These are phyloP conservation scores for Fusarium sp. DNA, from an alignment of 2,329 filamentous ascomycete species.

Conservation along the genomic window DNA sequence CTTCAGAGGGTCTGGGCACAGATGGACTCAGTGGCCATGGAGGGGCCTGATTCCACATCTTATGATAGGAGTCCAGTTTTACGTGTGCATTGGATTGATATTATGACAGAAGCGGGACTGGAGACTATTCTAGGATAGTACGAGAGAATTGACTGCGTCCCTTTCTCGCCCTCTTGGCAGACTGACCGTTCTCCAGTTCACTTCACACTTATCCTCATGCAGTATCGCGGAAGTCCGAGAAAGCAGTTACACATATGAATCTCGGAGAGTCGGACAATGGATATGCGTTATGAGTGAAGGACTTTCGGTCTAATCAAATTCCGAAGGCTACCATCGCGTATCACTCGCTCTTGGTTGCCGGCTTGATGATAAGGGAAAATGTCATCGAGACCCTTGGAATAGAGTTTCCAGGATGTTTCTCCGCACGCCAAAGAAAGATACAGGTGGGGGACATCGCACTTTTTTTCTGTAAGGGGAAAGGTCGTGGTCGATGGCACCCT, in stretches of 20 bases:
- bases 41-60: rapidly evolving
- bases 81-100: background rate
- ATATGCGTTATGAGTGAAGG: background rate
- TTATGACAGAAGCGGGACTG: background rate
- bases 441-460: background rate
- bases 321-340: background rate
- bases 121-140: background rate
- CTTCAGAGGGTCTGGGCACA: background rate
- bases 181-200: background rate
- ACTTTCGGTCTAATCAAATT: background rate
- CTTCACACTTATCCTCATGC: background rate
- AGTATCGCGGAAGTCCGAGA: background rate
- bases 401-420: background rate
- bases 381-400: background rate
- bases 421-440: background rate
- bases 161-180: too few species aligned
- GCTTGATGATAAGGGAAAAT: too few species aligned
- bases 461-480: conserved; percentile 5
- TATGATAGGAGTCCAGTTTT: background rate
- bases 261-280: background rate
- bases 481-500: background rate
- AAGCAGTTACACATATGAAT: background rate
- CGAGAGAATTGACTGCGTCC: rapidly evolving
- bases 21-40: background rate
- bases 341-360: background rate